A percentile compares a stretch with the other conserved stretches of the same genome.
Conservation (phyloP, 768 basidiomycete species). For the Hydnum rufescens region DNA sequence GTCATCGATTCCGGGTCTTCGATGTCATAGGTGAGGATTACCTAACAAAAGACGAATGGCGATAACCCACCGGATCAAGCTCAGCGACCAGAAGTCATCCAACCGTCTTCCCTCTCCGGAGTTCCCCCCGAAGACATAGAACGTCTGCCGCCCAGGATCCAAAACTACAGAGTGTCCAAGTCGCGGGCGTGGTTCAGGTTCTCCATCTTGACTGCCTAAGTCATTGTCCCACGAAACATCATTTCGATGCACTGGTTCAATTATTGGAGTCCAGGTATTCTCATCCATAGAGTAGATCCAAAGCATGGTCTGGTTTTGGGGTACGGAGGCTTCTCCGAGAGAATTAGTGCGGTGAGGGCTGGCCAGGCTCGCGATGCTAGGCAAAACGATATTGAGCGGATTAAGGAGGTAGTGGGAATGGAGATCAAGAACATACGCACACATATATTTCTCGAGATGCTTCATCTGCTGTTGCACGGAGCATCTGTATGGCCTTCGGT, state of each 20-base stretch:
- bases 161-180: constrained; percentile 71
- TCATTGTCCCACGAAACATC: neutral
- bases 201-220: neutral
- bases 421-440: constrained; percentile 23
- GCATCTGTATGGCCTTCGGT: constrained; percentile 4
- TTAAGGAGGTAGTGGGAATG: neutral
- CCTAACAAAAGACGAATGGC: neutral
- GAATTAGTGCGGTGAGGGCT: no score
- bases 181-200: constrained; percentile 31
- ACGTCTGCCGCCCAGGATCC: constrained; percentile 31
- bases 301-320: constrained; percentile 3
- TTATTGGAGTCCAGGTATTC: constrained; percentile 1
- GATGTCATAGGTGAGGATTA: neutral
- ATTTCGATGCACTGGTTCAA: neutral
- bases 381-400: neutral
- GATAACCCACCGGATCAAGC: constrained; percentile 33
- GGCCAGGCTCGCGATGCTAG: neutral
- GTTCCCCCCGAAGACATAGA: constrained; percentile 65
- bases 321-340: no score
- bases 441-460: constrained; percentile 48
- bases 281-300: constrained; percentile 7
- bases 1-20: constrained; percentile 41
- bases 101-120: constrained; percentile 31
- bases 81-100: constrained; percentile 68
- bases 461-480: constrained; percentile 43